Evolutionary conservation across 257 asterid genomes (phyloP), one percentile per base, ranked within the genome.

Genomic region (Gentiana dahurica): DNA sequence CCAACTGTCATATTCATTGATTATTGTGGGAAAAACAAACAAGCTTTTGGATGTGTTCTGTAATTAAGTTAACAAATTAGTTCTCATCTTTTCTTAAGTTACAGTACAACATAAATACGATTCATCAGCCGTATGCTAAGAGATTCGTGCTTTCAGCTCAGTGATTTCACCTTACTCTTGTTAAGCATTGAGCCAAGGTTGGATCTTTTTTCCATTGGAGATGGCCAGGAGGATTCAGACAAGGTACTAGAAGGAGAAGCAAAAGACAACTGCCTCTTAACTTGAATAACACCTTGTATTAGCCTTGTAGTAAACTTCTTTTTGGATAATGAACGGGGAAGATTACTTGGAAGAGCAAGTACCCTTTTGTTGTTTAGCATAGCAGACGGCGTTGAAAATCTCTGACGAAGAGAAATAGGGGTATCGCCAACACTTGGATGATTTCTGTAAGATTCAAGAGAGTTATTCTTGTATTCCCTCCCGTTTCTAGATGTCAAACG

Each of bases 211-310:
- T 68, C 63, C 57, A 36, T 34, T 2, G 81, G 74, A 43, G 85
- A 73, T 32, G 94, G 67, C 81, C 79, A 78, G 3, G 93, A 54
- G 6, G 95, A 84, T 74, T 71, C 83, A 1, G 96, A 82, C 34
- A 69, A 57, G 13, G 75, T 70, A 49, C 88, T 80, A 0, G 84
- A 74, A 37, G 90, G 80, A 2, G 86, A 70, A 10, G 79, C 81
- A 12, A 68, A n/a, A 56, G 69, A 62, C 4, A 77, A 59, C 8
- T 72, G 78, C 8, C 88, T 78, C 53, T 65, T 72, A 60, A 80
- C 65, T 50, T 70, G 88, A 55, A 81, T 69, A 2, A 79, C 96
- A 0, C 95, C 93, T 0, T 78, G 92, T 47, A 75, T 53, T 50
- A 78, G 51, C 58, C 84, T 82, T 1, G 81, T 83, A 4, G 86